Evolutionary conservation across 169 alveolate species (phyloP), one percentile per base, ranked within the genome.

Genomic region (Besnoitia besnoiti): DNA sequence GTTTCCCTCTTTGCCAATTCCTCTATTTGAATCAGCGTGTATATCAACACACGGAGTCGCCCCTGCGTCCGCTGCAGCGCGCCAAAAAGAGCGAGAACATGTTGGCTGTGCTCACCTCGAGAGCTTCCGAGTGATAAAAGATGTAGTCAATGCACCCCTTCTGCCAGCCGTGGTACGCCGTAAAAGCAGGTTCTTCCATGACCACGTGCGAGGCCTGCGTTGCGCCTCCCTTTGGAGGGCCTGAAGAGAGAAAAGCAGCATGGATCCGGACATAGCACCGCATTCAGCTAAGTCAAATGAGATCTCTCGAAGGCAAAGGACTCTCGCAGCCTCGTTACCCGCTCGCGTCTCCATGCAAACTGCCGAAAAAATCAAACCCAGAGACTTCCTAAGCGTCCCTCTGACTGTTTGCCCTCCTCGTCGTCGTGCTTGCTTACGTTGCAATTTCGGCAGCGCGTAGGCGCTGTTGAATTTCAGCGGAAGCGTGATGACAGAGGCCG

Each of bases 161-260:
- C 79, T 96, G 98, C 95, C 96, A 94, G 24, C 98, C 98, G 91
- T 96, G 98, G 95, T 93, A 96, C 14, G 97, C 98, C 19, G 98
- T 96, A 90, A 94, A 96, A 35, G 97, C 97, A 0, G 97, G 97
- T 90, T 95, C 97, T 79, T 85, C 92, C 75, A 88, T 30, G 10
- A 85, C 47, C 33, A 39, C 89, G 27, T 47, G 50, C 0, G 51
- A 14, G 0, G 55, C 37, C 12, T 55, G 67, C 33, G 85, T 42
- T 40, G 85, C 40, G 3, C 55, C 85, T 39, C 33, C 85, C 4
- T 50, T 33, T 40, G 59, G 35, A 39, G 40, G 3, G 4, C 33
- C 85, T 77, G 85, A 10, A 24, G 85, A 35, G 39, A 21, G 27
- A 55, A 16, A 55, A 55, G 3, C n/a, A n/a, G n/a, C n/a, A n/a